These are phyloP conservation scores for Termitomyces sp. DNA, from an alignment of 768 basidiomycete species.

Conservation along the genomic window DNA sequence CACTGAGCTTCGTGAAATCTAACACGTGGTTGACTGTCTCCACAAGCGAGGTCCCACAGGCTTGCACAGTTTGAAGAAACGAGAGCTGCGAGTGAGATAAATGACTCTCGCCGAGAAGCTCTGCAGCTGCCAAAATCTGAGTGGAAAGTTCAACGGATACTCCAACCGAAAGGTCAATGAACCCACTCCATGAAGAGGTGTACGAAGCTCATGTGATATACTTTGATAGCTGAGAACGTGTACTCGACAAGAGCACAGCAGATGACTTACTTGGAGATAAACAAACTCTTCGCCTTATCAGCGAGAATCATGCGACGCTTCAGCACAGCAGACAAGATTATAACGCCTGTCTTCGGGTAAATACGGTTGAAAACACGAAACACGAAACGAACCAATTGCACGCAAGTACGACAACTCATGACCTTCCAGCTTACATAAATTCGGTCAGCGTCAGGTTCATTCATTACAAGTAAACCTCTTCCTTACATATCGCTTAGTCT, in stretches of 20 bases:
- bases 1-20: constrained; percentile 93
- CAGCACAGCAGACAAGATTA: constrained; percentile 88
- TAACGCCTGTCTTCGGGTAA: constrained; percentile 51
- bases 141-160: constrained; percentile 2
- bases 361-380: background rate
- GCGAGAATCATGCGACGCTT: constrained; percentile 92
- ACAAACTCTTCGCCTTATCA: constrained; percentile 89
- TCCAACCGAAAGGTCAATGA: background rate
- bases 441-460: background rate
- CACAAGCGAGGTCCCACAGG: constrained; percentile 91
- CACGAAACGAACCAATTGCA: constrained; percentile 59
- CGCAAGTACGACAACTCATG: constrained; percentile 89
- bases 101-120: constrained; percentile 81
- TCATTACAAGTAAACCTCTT: background rate
- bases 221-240: constrained; percentile 30
- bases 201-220: constrained; percentile 88
- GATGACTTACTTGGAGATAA: constrained; percentile 77
- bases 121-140: constrained; percentile 86
- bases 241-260: background rate
- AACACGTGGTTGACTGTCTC: constrained; percentile 97
- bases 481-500: constrained; percentile 71
- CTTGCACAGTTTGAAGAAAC: constrained; percentile 89
- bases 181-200: constrained; percentile 84
- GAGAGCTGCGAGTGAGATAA: constrained; percentile 78
- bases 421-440: constrained; percentile 60